phyloP scores from a whole-genome alignment of 2,329 filamentous ascomycete genomes.

The Teratosphaeria viscida region DNA sequence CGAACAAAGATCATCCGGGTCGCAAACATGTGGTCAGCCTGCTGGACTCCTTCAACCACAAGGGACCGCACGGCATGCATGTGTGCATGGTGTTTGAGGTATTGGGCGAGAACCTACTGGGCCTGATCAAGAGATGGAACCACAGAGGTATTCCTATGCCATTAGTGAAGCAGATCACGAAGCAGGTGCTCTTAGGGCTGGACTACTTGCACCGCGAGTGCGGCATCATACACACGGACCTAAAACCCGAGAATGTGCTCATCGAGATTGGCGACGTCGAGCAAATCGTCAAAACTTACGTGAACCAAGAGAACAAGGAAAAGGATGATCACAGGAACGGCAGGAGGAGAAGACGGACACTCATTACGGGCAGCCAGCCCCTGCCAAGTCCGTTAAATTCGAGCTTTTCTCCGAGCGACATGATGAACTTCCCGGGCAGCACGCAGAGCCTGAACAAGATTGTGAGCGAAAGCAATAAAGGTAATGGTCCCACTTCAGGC shows the following conservation, averaged over 20 bases:
- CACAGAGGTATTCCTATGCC: conserved; percentile 94
- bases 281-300: conserved; percentile 92
- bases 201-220: conserved; percentile 97
- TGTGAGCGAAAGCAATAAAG: conserved; percentile 55
- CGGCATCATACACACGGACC: conserved; percentile 95
- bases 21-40: conserved; percentile 92
- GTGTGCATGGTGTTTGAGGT: conserved; percentile 99
- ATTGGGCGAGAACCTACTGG: conserved; percentile 84
- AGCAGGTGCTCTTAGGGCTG: conserved; percentile 88
- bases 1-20: conserved; percentile 88
- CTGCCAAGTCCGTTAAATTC: conserved; percentile 89
- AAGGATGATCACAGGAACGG: conserved; percentile 88
- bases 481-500: conserved; percentile 44
- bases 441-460: conserved; percentile 74
- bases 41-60: conserved; percentile 94
- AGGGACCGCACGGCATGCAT: conserved; percentile 89
- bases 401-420: conserved; percentile 70
- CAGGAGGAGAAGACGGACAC: conserved; percentile 73
- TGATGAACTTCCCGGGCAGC: conserved; percentile 48
- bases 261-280: conserved; percentile 99
- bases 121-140: conserved; percentile 97
- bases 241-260: conserved; percentile 95
- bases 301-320: conserved; percentile 65
- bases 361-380: conserved; percentile 95
- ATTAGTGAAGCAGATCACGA: conserved; percentile 96